These are phyloP conservation scores for Cyclotella choctawhatcheeana DNA, from an alignment of 108 stramenopile genomes.

Conservation along the genomic window DNA sequence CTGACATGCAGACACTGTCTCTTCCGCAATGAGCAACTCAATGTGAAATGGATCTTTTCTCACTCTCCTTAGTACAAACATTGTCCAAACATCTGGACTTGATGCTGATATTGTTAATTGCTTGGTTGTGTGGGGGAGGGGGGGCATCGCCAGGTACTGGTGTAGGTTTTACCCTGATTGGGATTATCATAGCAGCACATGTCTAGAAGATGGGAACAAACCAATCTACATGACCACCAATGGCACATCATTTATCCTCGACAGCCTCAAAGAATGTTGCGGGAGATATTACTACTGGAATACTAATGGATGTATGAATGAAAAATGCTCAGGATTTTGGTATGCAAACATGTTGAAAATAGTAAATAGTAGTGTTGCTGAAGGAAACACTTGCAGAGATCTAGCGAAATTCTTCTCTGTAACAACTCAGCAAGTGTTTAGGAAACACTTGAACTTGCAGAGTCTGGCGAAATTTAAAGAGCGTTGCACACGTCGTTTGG, in stretches of 20 bases:
- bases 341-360: slow-evolving; percentile 1
- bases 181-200: slow-evolving; percentile 6
- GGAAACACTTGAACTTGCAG: no score
- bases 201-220: slow-evolving; percentile 12
- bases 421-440: no score
- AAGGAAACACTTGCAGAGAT: slow-evolving; percentile 12
- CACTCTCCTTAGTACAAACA: slow-evolving; percentile 3
- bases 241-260: background rate
- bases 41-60: background rate
- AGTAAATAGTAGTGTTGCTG: background rate
- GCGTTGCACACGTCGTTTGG: no score
- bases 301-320: slow-evolving; percentile 5
- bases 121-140: slow-evolving; percentile 9
- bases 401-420: slow-evolving; percentile 10
- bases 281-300: background rate
- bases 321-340: slow-evolving; percentile 12
- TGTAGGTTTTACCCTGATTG: slow-evolving; percentile 14
- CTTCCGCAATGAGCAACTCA: background rate
- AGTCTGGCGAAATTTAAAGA: no score
- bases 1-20: background rate
- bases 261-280: slow-evolving; percentile 1
- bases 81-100: background rate
- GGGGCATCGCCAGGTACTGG: background rate
- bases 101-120: background rate
- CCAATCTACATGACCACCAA: slow-evolving; percentile 7